Base-by-base conservation (phyloP, 2,329 filamentous ascomycete genomes). In the Dactylellina parvicollis region DNA sequence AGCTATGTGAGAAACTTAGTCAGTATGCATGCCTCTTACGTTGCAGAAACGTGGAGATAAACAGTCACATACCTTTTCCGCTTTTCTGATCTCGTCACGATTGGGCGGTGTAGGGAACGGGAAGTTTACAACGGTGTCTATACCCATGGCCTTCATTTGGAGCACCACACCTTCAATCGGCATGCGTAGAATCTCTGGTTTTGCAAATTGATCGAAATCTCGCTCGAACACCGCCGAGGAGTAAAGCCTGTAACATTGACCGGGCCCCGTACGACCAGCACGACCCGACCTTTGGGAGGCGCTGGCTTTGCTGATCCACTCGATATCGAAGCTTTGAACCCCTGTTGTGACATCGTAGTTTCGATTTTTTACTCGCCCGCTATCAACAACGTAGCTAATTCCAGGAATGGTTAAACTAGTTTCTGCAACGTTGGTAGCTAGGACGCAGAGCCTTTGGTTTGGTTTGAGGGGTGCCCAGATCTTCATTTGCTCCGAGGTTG, bases 241-340 rank as follows among this genome's bases (percentile, higher is more conserved):
- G 81, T 96, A 99, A 3, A 99, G 82, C 65, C 92, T 85, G 82
- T 97, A 99, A 81, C 94, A 98, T 81, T 99, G 96, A 5, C 95
- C 95, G 0, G 95, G 93, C 0, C 92, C 94, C 2, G 94, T 99
- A 84, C 95, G 89, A 75, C 96, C 95, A 66, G 95, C 95, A 85
- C 95, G 92, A 82, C 95, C 95, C 70, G 92, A 88, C 80, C 95
- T 87, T 81, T 99, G 95, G 76, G 89, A 91, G 5, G 95, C 94
- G 80, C 92, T 96, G 26, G 95, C 95, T 82, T 99, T 98, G 83
- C 93, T 97, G 79, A 98, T 96, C 92, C 94, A 99, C 40, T 90
- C 90, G 59, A 99, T 87, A 77, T 96, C 91, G 79, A 96, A 99
- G 79, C 90, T 96, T 80, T 99, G 95, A 0, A 99, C 94, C 2